Base-by-base conservation (phyloP, 2,329 filamentous ascomycete genomes). In the Aplosporella prunicola region DNA sequence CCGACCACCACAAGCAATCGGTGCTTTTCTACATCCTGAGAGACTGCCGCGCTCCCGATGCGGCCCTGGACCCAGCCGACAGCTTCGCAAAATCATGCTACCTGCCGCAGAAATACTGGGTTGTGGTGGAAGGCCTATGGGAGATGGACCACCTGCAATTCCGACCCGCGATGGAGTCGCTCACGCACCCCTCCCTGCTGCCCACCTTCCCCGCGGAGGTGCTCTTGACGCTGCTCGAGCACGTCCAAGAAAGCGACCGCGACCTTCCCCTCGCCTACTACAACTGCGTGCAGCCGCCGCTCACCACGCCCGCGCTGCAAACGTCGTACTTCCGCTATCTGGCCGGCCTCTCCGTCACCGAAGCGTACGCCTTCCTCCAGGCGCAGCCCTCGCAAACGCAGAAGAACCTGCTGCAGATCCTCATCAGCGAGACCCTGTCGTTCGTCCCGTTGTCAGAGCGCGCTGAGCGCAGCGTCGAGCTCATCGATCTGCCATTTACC, bases 191-290 rank as follows among this genome's bases (percentile, higher is more conserved):
- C 0, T 84, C 81, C 2, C 69, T 93, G 4, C 77, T 80, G 14
- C 78, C 82, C 23, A 86, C 86, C 37, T 93, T 91, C 51, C 74
- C 82, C 40, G 84, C 91, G 60, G 82, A 93, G 43, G 88, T 93
- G 35, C 69, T 91, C 47, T 71, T 72, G 17, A 71, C 72, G 4
- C 72, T 91, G 4, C 74, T 84, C 35, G 70, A 72, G 24, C 71
- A 77, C 45, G 68, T 76, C 24, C 27, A 63, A 70, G 38, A 44
- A 2, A 43, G 49, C 32, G 78, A 85, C 52, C 73, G 75, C 49
- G 70, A 64, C 17, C 68, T 88, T 2, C 73, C 82, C 0, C 69
- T 91, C 18, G 80, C 83, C 9, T 93, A 91, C 61, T 91, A 82
- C 61, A 72, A 87, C 46, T 76, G 80, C 9, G 78, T 81, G 1